Conservation (phyloP, 1,284 basidiomycete species). For the Apiotrichum laibachii region DNA sequence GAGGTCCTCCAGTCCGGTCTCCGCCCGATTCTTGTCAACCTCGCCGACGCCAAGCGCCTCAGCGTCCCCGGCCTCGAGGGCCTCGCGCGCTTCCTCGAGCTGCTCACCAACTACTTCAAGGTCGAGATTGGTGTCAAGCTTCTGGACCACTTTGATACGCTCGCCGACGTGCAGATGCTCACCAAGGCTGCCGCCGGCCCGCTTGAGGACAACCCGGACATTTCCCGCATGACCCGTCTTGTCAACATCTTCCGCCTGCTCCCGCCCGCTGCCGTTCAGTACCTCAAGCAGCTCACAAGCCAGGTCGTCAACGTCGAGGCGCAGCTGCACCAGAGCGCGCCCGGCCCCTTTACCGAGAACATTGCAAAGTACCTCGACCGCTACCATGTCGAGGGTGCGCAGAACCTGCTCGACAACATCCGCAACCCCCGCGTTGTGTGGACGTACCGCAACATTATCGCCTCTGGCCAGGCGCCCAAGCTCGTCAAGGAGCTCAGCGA, state of each 20-base stretch:
- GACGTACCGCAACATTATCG: constrained; percentile 75
- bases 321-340: constrained; percentile 81
- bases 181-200: constrained; percentile 72
- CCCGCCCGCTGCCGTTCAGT: constrained; percentile 87
- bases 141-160: constrained; percentile 88
- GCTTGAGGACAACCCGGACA: constrained; percentile 81
- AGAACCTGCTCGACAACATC: constrained; percentile 79
- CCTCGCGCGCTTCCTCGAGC: constrained; percentile 87
- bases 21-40: constrained; percentile 94
- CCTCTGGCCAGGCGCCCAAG: constrained; percentile 70
- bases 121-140: constrained; percentile 98
- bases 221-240: constrained; percentile 87
- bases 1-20: constrained; percentile 93
- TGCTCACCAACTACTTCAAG: constrained; percentile 99
- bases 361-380: constrained; percentile 87
- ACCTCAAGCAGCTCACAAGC: constrained; percentile 80
- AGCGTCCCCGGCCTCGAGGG: constrained; percentile 95
- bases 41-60: constrained; percentile 91
- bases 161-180: constrained; percentile 77
- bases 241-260: constrained; percentile 97
- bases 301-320: constrained; percentile 91
- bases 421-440: constrained; percentile 70
- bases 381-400: constrained; percentile 79
- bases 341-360: constrained; percentile 91
- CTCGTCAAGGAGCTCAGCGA: constrained; percentile 71